Evolutionary conservation across 108 stramenopile species (phyloP).

Genomic region (Cyclotella cryptica): DNA sequence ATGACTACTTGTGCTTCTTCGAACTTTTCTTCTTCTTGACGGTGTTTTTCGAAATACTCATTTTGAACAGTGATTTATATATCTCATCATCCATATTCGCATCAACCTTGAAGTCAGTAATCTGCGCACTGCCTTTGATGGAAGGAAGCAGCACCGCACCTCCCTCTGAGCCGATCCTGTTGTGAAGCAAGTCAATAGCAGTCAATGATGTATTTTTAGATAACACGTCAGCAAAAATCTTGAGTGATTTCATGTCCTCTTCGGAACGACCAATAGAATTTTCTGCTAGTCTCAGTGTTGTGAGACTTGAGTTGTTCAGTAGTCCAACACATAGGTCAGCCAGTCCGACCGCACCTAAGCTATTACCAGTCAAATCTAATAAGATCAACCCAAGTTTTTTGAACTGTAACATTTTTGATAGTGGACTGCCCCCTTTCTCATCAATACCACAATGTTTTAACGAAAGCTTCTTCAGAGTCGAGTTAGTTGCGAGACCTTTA

Average conservation of each 20-base stretch:
- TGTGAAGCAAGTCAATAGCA: constrained; percentile 58
- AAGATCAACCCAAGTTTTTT: constrained; percentile 36
- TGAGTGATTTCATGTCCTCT: constrained; percentile 41
- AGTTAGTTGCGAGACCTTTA: constrained; percentile 64
- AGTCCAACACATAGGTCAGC: constrained; percentile 50
- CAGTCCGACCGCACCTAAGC: constrained; percentile 49
- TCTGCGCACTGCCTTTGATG: constrained; percentile 27
- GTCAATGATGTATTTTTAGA: constrained; percentile 26
- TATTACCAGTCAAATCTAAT: constrained; percentile 54
- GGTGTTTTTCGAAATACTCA: constrained; percentile 6
- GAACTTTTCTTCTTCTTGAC: constrained; percentile 32
- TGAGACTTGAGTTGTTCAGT: constrained; percentile 40
- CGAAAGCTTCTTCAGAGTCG: constrained; percentile 58
- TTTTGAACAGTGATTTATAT: constrained; percentile 29
- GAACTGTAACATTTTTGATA: constrained; percentile 57
- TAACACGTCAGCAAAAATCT: constrained; percentile 41
- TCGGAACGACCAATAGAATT: constrained; percentile 48
- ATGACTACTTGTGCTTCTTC: constrained; percentile 35
- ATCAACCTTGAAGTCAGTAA: constrained; percentile 42
- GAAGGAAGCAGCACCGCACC: constrained; percentile 28
- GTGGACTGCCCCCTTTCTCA: constrained; percentile 42
- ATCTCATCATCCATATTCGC: constrained; percentile 32
- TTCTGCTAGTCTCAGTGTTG: constrained; percentile 50
- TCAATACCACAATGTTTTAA: constrained; percentile 57
- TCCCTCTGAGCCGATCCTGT: constrained; percentile 53